phyloP scores from a whole-genome alignment of 2,329 filamentous ascomycete species.

The Neonectria magnoliae region DNA sequence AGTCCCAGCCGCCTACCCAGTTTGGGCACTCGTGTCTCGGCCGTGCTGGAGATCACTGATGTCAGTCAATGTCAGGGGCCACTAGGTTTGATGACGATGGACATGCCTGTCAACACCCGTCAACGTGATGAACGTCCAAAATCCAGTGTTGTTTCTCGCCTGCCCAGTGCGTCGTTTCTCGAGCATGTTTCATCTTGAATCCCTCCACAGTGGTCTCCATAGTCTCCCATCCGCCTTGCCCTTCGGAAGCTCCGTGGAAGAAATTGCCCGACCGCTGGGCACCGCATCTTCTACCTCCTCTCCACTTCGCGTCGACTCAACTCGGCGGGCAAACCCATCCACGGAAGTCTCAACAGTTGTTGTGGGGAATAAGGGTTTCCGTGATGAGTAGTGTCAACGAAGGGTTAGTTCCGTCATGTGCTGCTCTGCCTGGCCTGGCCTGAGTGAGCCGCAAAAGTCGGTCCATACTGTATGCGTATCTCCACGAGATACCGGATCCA shows the following conservation, averaged over 20 bases:
- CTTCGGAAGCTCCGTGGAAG: constrained; percentile 37
- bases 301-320: constrained; percentile 42
- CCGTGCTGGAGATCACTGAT: constrained; percentile 40
- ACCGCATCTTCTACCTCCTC: constrained; percentile 19
- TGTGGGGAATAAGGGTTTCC: constrained; percentile 21
- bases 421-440: background rate
- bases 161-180: constrained; percentile 10
- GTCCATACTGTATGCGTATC: background rate
- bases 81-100: constrained; percentile 29
- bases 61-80: constrained; percentile 36
- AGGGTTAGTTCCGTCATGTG: constrained; percentile 1
- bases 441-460: constrained; percentile 4
- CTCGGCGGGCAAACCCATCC: constrained; percentile 29
- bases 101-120: constrained; percentile 30
- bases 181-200: constrained; percentile 36
- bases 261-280: constrained; percentile 22
- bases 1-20: constrained; percentile 31
- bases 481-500: background rate
- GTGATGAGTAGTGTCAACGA: constrained; percentile 8
- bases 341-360: constrained; percentile 24
- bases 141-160: constrained; percentile 6
- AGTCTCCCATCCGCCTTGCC: constrained; percentile 30
- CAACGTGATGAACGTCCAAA: background rate
- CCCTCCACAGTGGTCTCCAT: constrained; percentile 33
- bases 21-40: constrained; percentile 37